These are phyloP conservation scores for Fragilaria radians DNA, from an alignment of 108 stramenopile genomes.

Conservation along the genomic window DNA sequence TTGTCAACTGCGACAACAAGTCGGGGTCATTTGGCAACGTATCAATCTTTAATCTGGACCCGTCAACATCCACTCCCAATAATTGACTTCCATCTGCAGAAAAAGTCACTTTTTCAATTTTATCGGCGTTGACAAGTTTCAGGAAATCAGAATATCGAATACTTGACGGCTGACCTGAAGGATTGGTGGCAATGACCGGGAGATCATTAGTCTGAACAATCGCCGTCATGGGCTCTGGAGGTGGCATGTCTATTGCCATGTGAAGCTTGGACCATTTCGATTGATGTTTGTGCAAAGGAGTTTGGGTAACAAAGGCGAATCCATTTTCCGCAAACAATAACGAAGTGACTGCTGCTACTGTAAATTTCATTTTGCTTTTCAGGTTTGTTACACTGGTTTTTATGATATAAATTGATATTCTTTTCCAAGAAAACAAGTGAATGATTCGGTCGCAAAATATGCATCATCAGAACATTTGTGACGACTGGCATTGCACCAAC, in stretches of 20 bases:
- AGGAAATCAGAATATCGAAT: constrained; percentile 57
- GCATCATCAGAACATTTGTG: too few species aligned
- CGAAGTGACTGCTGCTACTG: constrained; percentile 11
- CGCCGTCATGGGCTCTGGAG: constrained; percentile 11
- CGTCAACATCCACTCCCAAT: constrained; percentile 77
- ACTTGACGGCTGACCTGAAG: constrained; percentile 29
- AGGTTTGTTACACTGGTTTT: too few species aligned
- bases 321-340: constrained; percentile 25
- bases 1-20: constrained; percentile 78
- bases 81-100: constrained; percentile 69
- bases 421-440: too few species aligned
- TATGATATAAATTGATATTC: too few species aligned
- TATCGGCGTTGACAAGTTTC: constrained; percentile 43
- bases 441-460: too few species aligned
- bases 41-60: constrained; percentile 83
- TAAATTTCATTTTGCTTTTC: constrained; percentile 33
- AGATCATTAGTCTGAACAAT: constrained; percentile 1
- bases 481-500: too few species aligned
- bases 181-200: constrained; percentile 32
- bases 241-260: constrained; percentile 29
- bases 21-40: constrained; percentile 92
- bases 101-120: constrained; percentile 63
- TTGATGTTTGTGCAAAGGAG: constrained; percentile 1
- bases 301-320: constrained; percentile 25
- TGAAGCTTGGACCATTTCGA: constrained; percentile 3